These are phyloP conservation scores for Heimioporus retisporus DNA, from an alignment of 1,284 basidiomycete genomes.

Conservation along the genomic window DNA sequence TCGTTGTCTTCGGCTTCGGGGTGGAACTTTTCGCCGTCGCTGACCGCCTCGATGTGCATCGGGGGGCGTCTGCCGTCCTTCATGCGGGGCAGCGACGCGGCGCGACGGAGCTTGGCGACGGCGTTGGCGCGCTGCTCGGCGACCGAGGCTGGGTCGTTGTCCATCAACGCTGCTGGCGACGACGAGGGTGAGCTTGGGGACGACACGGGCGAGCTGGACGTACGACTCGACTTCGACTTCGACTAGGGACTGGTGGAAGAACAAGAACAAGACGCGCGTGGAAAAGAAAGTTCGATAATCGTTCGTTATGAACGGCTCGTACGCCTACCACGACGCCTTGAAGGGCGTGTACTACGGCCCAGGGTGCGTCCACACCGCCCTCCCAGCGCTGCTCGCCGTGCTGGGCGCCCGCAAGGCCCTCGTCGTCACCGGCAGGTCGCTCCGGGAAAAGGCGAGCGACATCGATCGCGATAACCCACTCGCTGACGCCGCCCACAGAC, in stretches of 20 bases:
- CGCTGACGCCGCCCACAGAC: no score
- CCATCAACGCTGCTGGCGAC: slow-evolving; percentile 39
- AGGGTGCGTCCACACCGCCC: slow-evolving; percentile 65
- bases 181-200: no score
- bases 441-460: slow-evolving; percentile 66
- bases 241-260: no score
- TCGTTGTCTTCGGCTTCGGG: slow-evolving; percentile 46
- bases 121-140: slow-evolving; percentile 83
- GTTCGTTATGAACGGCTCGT: slow-evolving; percentile 68
- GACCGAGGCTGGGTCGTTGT: slow-evolving; percentile 61
- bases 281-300: no score
- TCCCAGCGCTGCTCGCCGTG: slow-evolving; percentile 68
- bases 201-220: no score
- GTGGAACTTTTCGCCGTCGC: slow-evolving; percentile 75
- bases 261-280: no score
- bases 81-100: slow-evolving; percentile 89
- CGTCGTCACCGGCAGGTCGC: slow-evolving; percentile 76
- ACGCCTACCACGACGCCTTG: slow-evolving; percentile 71
- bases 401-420: slow-evolving; percentile 71
- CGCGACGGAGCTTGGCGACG: slow-evolving; percentile 91
- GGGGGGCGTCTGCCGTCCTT: slow-evolving; percentile 87
- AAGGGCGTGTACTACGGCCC: slow-evolving; percentile 77
- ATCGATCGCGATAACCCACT: background rate
- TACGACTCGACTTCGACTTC: no score
- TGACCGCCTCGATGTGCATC: slow-evolving; percentile 83